phyloP scores from a whole-genome alignment of 2,329 filamentous ascomycete genomes.

The Reticulascus tulasneorum region DNA sequence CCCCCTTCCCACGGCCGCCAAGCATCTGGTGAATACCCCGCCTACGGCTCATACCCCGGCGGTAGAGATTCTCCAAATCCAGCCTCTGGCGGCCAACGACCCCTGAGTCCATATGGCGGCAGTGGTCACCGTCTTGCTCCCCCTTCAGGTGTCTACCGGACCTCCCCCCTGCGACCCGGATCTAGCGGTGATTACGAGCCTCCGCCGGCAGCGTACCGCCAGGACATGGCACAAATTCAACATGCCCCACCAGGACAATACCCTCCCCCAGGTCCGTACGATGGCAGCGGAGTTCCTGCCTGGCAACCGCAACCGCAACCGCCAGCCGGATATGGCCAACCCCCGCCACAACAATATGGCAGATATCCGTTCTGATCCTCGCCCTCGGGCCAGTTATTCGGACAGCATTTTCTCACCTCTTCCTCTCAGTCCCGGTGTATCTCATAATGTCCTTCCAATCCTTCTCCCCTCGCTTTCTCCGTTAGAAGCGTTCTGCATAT shows the following conservation, averaged over 20 bases:
- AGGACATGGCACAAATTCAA: conserved; percentile 6
- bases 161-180: conserved; percentile 48
- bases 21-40: conserved; percentile 38
- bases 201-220: conserved; percentile 27
- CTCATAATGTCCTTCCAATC: too few species aligned
- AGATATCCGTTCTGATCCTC: conserved; percentile 27
- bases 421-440: too few species aligned
- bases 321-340: conserved; percentile 25
- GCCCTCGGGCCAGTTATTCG: too few species aligned
- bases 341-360: conserved; percentile 30
- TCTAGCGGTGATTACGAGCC: conserved; percentile 40
- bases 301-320: conserved; percentile 26
- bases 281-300: conserved; percentile 16
- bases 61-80: conserved; percentile 15
- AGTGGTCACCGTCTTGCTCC: conserved; percentile 31
- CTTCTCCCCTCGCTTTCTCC: too few species aligned
- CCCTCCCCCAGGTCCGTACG: neutral
- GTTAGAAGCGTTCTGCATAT: too few species aligned
- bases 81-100: too few species aligned
- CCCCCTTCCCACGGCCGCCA: conserved; percentile 34
- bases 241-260: conserved; percentile 4
- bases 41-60: conserved; percentile 16
- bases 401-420: too few species aligned
- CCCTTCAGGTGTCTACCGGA: conserved; percentile 42
- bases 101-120: conserved; percentile 44